Base-by-base conservation (phyloP, 768 basidiomycete genomes). In the Boletus patriciae region DNA sequence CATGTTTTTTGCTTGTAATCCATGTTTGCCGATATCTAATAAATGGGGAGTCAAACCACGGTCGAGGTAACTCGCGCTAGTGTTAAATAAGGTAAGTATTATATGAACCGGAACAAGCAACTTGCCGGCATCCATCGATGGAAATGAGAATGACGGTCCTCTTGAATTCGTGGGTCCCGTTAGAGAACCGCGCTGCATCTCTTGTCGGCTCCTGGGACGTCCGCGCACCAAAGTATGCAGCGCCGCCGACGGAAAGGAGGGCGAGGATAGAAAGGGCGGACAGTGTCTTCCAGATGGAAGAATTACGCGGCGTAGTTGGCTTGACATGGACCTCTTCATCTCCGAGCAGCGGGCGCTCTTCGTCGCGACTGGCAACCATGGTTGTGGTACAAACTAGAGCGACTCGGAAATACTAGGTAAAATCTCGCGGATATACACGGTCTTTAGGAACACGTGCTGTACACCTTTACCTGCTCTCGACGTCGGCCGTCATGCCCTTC, bases 1-100 rank as follows among this genome's bases (percentile, higher is more conserved):
- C 85, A 96, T 86, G 6, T 83, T 90, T 70, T 95, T 92, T 3
- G 94, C 93, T 34, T 91, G 80, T n/a, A 95, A 65, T 2, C 94
- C 94, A 66, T 87, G 79, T 73, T 87, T 83, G 66, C 90, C 90
- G 56, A 94, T 87, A 55, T 84, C 83, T 43, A 93, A 75, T 13
- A 95, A 73, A 69, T 95, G 87, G 1, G 93, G 92, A 1, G 93
- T 94, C 41, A 94, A 69, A 0, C 89, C 90, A 47, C 90, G 80
- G 68, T 94, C 90, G 25, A 96, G 78, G 66, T 95, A 95, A 68
- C 91, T 90, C 36, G 93, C 90, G 52, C 92, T 92, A 57, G 57
- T 1, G 33, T 2, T 6, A 16, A 19, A 52, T 67, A 13, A 58
- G 59, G 19, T 25, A 25, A 25, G 25, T 25, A n/a, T n/a, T n/a